Base-by-base conservation (phyloP, 192 early-diverging fungal genomes). In the Pilaira anomala region DNA sequence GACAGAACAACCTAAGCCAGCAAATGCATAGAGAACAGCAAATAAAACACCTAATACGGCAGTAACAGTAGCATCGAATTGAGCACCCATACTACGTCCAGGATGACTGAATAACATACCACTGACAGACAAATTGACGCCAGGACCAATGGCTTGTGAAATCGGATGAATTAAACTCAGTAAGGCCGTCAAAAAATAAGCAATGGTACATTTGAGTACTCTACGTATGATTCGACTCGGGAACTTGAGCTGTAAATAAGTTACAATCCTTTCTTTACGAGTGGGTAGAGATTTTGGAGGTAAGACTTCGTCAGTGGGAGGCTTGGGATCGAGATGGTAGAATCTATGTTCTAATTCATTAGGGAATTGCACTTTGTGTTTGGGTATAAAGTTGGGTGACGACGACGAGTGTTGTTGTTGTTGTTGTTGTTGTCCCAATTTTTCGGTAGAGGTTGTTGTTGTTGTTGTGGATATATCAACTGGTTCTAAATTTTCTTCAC, bases 91-190 rank as follows among this genome's bases (percentile, higher is more conserved):
- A 2, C 73, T 78, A 33, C 79, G 68, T 29, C 71, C 62, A 14
- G 79, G 79, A 21, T 81, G 79, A 19, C 74, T 74, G 41, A 81
- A 81, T n/a, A 81, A 50, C 2, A 76, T 66, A 24, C 67, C 72
- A 6, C 73, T 66, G 16, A 62, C 65, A 29, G 61, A 60, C 25
- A 81, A 6, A 42, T 66, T 76, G 7, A 75, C 60, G 0, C 56
- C 33, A 1, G 68, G 62, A 0, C 76, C 78, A 1, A 82, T 14
- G 13, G 50, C 46, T 16, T 29, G 11, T 3, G 44, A 49, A 14
- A 76, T 18, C 3, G 44, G 60, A 1, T 39, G 57, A n/a, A 79
- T 72, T 22, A 79, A 62, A 50, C 71, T 60, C 25, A 83, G 41
- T 12, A 71, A 36, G 2, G 67, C 65, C 26, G 69, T 46, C 0